These are phyloP conservation scores for Elsinoe arachidis DNA, from an alignment of 2,329 filamentous ascomycete genomes.

Conservation along the genomic window DNA sequence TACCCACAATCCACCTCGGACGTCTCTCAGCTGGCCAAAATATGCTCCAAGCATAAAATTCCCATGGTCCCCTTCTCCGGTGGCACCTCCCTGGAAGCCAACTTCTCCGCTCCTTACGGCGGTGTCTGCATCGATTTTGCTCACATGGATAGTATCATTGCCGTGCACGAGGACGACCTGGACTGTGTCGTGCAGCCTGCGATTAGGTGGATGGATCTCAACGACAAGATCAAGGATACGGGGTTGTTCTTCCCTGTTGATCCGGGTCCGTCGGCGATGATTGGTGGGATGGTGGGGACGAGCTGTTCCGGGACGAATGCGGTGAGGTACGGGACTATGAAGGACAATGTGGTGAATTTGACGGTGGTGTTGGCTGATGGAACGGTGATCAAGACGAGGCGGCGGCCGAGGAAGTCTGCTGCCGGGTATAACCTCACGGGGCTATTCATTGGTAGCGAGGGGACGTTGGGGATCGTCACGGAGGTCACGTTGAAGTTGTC, in stretches of 20 bases:
- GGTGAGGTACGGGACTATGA: conserved; percentile 77
- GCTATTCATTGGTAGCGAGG: conserved; percentile 73
- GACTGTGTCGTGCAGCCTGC: conserved; percentile 87
- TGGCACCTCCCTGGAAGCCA: conserved; percentile 78
- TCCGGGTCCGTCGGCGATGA: conserved; percentile 66
- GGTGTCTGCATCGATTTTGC: conserved; percentile 86
- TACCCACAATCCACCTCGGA: conserved; percentile 57
- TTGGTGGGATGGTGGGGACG: conserved; percentile 76
- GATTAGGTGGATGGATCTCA: conserved; percentile 86
- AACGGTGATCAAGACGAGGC: conserved; percentile 67
- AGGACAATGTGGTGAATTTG: conserved; percentile 76
- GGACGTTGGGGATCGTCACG: conserved; percentile 71
- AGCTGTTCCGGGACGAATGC: conserved; percentile 68
- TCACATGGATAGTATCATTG: conserved; percentile 73
- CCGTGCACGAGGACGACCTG: conserved; percentile 79
- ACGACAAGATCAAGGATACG: conserved; percentile 61
- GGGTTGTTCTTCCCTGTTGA: conserved; percentile 89
- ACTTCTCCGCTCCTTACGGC: conserved; percentile 75
- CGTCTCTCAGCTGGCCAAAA: conserved; percentile 54
- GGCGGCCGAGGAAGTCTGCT: conserved; percentile 67
- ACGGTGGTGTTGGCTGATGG: conserved; percentile 75
- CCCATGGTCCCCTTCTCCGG: conserved; percentile 84
- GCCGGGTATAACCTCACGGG: conserved; percentile 77
- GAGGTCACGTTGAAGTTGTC: conserved; percentile 75
- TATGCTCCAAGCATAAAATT: conserved; percentile 70